Evolutionary conservation across 257 asterid genomes (phyloP), one percentile per base, ranked within the genome.

Genomic region (Nicotiana benthamiana): DNA sequence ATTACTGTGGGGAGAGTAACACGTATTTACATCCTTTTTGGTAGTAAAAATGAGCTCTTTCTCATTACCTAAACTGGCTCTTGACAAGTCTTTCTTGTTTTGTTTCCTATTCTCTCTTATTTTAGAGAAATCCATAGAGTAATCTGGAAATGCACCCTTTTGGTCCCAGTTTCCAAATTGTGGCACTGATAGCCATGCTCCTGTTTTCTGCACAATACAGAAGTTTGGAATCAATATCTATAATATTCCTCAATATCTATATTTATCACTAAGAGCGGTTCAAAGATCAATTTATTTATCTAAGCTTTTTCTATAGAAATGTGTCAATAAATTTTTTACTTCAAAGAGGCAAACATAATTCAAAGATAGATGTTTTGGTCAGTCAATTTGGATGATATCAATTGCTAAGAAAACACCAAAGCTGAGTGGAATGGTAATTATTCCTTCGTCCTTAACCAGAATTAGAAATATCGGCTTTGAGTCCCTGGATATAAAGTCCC

Each of bases 161-260:
- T 92, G 98, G 83, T 94, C 98, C 98, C 97, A 94, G 72, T 94
- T 95, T 26, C 98, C 98, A 82, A 94, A 94, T 54, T 92, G 98
- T 51, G 98, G 97, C 84, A 94, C 97, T 46, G 98, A 92, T 51
- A 94, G 83, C 98, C 97, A 90, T 82, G 90, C 86, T 9, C 87
- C 88, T 64, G 0, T 72, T 36, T 88, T 87, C 76, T 82, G 81
- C 87, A 85, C 2, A 60, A 3, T 30, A 24, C 4, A 46, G 4
- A 72, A 72, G 3, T 6, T n/a, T 9, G 5, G 32, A 46, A 72
- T 43, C 32, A 70, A 46, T 20, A 36, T 10, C 65, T 60, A 60
- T 5, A 60, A 3, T 22, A 36, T 36, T 36, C 16, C 65, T 9
- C 2, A 9, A 20, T 22, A 60, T 22, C 24, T 56, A 56, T 3